Base-by-base conservation (phyloP, 352 stramenopile genomes). In the Pilasporangium apinafurcum region DNA sequence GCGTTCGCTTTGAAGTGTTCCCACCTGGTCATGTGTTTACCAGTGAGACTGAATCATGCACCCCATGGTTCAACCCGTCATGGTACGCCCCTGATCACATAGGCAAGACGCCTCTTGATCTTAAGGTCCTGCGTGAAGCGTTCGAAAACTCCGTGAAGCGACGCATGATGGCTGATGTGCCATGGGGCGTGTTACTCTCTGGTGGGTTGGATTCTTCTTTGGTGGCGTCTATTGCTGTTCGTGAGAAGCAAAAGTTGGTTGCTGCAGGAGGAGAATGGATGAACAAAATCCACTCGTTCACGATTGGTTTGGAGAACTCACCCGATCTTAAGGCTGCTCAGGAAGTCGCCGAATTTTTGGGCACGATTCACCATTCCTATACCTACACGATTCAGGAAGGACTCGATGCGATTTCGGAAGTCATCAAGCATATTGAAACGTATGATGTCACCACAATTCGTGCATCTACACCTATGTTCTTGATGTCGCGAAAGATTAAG, bases 401-500 rank as follows among this genome's bases (percentile, higher is more conserved):
- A 27, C 68, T 98, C 10, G 96, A 99, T 68, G 95, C 95, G 17
- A 83, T 99, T 44, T 89, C 88, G 34, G 94, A 98, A 49, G 96
- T 99, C 29, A 98, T 98, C 64, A 96, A 97, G 55, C 82, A 96
- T 63, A 53, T 99, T 5, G 96, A 99, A 77, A 99, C 96, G 22
- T 99, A 98, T 62, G 96, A 99, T 63, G 68, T 98, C 5, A 99
- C 96, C 20, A 99, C 96, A 1, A 97, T 99, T 55, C 89, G 96
- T 36, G 96, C 96, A 2, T 97, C 90, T 1, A 99, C 96, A 18
- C 96, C 96, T n/a, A 99, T 99, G 96, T 99, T 98, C 68, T 76
- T 99, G 37, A 99, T 99, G 96, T 79, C 85, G 6, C 70, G 96
- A 36, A 99, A 99, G 82, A 99, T 99, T 65, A 99, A 99, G 76